Base-by-base conservation (phyloP, 495 filamentous ascomycete species). In the Penicillium cinerascens region DNA sequence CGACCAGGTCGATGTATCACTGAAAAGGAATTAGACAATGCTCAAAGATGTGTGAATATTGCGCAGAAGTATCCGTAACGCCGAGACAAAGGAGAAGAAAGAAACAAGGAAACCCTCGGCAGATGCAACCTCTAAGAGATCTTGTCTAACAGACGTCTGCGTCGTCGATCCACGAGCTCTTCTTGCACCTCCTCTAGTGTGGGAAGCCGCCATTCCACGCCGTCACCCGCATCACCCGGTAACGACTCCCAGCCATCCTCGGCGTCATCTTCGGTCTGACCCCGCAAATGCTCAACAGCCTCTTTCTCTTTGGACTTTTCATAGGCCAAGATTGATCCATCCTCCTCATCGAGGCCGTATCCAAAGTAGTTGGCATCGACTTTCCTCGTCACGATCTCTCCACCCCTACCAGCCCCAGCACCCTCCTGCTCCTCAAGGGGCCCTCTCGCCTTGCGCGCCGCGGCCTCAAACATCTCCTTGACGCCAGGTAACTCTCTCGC, bases 341-440 rank as follows among this genome's bases (percentile, higher is more conserved):
- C 93, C 70, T 97, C 93, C 69, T 97, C 93, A 62, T 92, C 90
- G 21, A 92, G 79, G 59, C 90, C 89, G 68, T 95, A 98, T 27
- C 93, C 93, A 64, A 96, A 98, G 62, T 98, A 98, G 42, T 85
- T 86, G 17, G 95, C 95, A 78, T 98, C 90, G 3, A 97, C 91
- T 57, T 86, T 81, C 73, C 79, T 85, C 53, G 90, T 78, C 52
- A 71, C 72, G 70, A 97, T 69, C 62, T 96, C 91, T 38, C 76
- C 74, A 40, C 82, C 77, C 41, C 71, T 69, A 82, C 89, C 62
- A 79, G 86, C 62, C 80, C 79, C 18, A 70, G 72, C 73, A 9
- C 68, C 71, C 52, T 79, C 78, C 57, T 81, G 78, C 41, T 87
- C 80, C 58, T 81, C 66, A 9, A 80, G 80, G 49, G 85, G 88